These are phyloP conservation scores for Arthrobotrys megalospora DNA, from an alignment of 2,329 filamentous ascomycete species.

Conservation along the genomic window DNA sequence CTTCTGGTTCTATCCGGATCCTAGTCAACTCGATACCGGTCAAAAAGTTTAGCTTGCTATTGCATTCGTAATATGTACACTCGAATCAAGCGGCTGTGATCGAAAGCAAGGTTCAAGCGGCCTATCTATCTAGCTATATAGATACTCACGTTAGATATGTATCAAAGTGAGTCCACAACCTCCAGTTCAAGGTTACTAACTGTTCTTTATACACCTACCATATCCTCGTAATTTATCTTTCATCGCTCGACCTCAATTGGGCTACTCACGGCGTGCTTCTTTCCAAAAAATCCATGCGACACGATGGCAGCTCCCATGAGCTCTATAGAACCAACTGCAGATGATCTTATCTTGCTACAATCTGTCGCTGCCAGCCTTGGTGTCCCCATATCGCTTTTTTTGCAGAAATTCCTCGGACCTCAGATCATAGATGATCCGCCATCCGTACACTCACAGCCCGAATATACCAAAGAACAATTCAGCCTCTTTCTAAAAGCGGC, in stretches of 20 bases:
- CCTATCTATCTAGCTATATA: neutral
- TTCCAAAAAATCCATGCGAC: neutral
- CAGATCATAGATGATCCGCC: slow-evolving; percentile 1
- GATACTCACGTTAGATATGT: neutral
- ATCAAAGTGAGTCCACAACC: no score
- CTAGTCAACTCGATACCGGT: neutral
- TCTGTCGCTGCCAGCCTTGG: slow-evolving; percentile 5
- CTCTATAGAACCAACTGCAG: neutral
- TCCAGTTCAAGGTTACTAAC: neutral
- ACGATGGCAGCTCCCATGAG: slow-evolving; percentile 1
- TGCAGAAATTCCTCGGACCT: slow-evolving; percentile 3
- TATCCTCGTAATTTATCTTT: neutral
- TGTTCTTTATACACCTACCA: neutral
- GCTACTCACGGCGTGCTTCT: neutral
- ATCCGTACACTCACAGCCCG: neutral
- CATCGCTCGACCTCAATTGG: neutral
- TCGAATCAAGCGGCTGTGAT: no score
- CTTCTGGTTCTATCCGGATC: neutral
- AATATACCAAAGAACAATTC: slow-evolving; percentile 9
- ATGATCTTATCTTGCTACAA: slow-evolving; percentile 1
- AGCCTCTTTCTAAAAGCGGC: neutral
- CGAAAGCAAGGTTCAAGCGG: no score
- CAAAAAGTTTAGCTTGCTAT: no score
- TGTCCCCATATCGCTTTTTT: neutral
- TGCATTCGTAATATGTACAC: no score